Evolutionary conservation across 2,329 filamentous ascomycete genomes (phyloP).

Genomic region (Falciphora oryzae): DNA sequence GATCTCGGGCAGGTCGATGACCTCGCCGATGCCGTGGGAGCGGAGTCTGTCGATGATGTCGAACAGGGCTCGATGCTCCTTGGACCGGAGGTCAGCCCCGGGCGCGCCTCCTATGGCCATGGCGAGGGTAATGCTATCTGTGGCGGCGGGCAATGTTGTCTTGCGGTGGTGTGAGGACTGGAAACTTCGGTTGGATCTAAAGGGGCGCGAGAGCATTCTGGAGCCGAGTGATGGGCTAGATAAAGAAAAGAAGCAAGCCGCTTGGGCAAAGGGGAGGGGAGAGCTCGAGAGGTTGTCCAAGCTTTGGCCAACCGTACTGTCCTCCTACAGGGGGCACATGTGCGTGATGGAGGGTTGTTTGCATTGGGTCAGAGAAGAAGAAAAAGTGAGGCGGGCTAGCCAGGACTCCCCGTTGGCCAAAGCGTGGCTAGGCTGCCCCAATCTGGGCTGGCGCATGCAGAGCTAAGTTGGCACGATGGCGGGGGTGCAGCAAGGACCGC

Average conservation of each 20-base stretch:
- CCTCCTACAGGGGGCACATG: neutral
- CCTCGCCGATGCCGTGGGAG: constrained; percentile 29
- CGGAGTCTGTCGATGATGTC: constrained; percentile 34
- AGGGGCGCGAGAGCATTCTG: too few relatives aligned
- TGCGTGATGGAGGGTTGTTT: neutral
- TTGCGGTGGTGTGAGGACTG: neutral
- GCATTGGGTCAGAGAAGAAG: neutral
- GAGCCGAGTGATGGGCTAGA: too few relatives aligned
- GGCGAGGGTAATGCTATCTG: too few relatives aligned
- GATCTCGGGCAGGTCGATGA: constrained; percentile 38
- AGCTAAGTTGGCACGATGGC: neutral
- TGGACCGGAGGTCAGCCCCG: constrained; percentile 16
- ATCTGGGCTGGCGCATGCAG: neutral
- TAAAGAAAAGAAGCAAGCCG: neutral
- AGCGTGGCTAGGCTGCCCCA: neutral
- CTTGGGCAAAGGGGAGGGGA: too few relatives aligned
- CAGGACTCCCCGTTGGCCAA: neutral
- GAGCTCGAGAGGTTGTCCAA: neutral
- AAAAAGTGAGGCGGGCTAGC: neutral
- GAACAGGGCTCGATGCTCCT: constrained; percentile 31
- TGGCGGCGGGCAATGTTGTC: neutral
- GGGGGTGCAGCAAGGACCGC: too few relatives aligned
- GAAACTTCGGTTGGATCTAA: neutral
- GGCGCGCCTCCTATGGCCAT: neutral
- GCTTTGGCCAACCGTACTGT: neutral